Evolutionary conservation across 2,329 filamentous ascomycete species (phyloP).

Genomic region (Tolypocladium cylindrosporum): DNA sequence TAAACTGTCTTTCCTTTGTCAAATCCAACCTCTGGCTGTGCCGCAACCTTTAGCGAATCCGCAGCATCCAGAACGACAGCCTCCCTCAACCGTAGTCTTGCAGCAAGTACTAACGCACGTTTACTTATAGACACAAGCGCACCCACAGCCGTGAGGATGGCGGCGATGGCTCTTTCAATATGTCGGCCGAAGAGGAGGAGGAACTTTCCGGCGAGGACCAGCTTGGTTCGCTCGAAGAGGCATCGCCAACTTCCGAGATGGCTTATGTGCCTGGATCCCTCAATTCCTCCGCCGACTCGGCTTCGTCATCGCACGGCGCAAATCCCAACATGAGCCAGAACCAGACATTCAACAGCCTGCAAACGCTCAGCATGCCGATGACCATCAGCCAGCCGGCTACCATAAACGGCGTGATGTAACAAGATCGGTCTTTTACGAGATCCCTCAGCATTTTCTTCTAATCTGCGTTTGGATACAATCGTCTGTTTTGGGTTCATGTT

Average conservation of each 20-base stretch:
- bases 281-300: slow-evolving; percentile 27
- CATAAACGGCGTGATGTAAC: slow-evolving; percentile 35
- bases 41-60: neutral
- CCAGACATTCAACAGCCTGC: slow-evolving; percentile 44
- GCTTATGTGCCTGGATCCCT: slow-evolving; percentile 49
- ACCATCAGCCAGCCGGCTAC: slow-evolving; percentile 46
- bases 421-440: slow-evolving; percentile 4
- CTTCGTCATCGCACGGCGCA: slow-evolving; percentile 8
- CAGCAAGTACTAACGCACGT: slow-evolving; percentile 5
- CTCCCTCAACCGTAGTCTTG: neutral
- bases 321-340: slow-evolving; percentile 9
- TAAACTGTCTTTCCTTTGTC: slow-evolving; percentile 21
- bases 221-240: slow-evolving; percentile 68
- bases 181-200: slow-evolving; percentile 78
- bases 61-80: neutral
- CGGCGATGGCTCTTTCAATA: slow-evolving; percentile 45
- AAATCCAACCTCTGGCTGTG: neutral
- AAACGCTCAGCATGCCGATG: slow-evolving; percentile 56
- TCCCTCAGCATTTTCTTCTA: slow-evolving; percentile 8
- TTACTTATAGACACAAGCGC: slow-evolving; percentile 67
- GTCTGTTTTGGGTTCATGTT: too few species aligned
- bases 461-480: slow-evolving; percentile 3
- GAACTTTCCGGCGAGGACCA: slow-evolving; percentile 76
- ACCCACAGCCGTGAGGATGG: slow-evolving; percentile 58
- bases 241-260: slow-evolving; percentile 61